phyloP scores from a whole-genome alignment of 164 flowering plant genomes.

The Berberis vulgaris region DNA sequence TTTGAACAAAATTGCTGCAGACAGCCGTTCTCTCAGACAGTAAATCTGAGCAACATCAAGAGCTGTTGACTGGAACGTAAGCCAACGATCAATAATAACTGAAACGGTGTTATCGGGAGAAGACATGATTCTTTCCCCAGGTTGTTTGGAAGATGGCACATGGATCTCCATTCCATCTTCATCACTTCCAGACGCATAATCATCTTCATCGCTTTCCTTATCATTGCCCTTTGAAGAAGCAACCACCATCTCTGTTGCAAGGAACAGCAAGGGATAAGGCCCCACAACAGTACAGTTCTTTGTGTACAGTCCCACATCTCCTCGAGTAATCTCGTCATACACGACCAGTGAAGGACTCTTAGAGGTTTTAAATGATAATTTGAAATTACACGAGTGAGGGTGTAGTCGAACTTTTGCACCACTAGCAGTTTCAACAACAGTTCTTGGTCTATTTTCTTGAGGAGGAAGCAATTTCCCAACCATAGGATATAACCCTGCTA shows the following conservation, averaged over 20 bases:
- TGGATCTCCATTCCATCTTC: conserved; percentile 30
- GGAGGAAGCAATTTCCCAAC: conserved; percentile 60
- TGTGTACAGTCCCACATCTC: conserved; percentile 54
- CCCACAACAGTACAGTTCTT: conserved; percentile 65
- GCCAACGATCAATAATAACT: conserved; percentile 81
- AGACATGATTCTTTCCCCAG: conserved; percentile 50
- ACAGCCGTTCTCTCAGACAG: conserved; percentile 77
- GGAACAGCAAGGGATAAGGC: conserved; percentile 64
- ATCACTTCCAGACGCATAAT: conserved; percentile 15
- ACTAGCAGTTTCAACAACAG: conserved; percentile 49
- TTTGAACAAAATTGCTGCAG: conserved; percentile 68
- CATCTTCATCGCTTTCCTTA: conserved; percentile 30
- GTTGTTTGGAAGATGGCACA: conserved; percentile 17
- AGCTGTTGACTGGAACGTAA: conserved; percentile 60
- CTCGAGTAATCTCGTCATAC: conserved; percentile 83
- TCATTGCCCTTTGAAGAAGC: conserved; percentile 42
- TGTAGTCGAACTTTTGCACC: conserved; percentile 67
- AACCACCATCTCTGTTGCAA: conserved; percentile 78
- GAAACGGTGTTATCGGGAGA: conserved; percentile 66
- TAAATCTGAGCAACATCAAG: conserved; percentile 85
- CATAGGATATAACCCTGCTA: conserved; percentile 88
- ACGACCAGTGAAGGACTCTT: conserved; percentile 33
- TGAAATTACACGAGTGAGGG: conserved; percentile 42
- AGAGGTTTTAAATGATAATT: conserved; percentile 19
- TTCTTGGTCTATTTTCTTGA: conserved; percentile 18